Conservation (phyloP, 1,284 basidiomycete genomes). For the Trichosporon ovoides region DNA sequence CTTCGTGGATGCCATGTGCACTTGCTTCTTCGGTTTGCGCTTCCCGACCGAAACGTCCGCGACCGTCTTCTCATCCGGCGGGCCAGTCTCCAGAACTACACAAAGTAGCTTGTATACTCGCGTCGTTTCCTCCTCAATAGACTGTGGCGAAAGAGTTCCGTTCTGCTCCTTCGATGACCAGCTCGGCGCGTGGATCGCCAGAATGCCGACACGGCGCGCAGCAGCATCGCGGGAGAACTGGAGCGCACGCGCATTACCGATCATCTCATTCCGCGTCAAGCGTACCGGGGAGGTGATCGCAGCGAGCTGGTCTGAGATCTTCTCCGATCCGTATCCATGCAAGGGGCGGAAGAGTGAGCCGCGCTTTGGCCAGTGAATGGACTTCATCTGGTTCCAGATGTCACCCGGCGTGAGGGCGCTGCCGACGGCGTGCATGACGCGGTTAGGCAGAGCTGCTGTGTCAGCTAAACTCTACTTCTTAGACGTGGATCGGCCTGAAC, state of each 20-base stretch:
- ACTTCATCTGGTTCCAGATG: slow-evolving; percentile 15
- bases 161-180: slow-evolving; percentile 23
- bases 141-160: slow-evolving; percentile 5
- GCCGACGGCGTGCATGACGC: slow-evolving; percentile 32
- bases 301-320: slow-evolving; percentile 18
- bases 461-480: slow-evolving; percentile 3
- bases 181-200: slow-evolving; percentile 40
- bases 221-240: slow-evolving; percentile 29
- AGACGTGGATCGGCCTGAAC: slow-evolving; percentile 8
- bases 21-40: slow-evolving; percentile 7
- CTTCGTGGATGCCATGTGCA: neutral
- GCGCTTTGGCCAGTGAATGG: slow-evolving; percentile 20
- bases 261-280: slow-evolving; percentile 44
- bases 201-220: slow-evolving; percentile 35
- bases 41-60: neutral
- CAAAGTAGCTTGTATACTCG: slow-evolving; percentile 40
- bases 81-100: slow-evolving; percentile 32
- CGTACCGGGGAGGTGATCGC: slow-evolving; percentile 39
- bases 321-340: slow-evolving; percentile 3
- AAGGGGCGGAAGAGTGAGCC: slow-evolving; percentile 16
- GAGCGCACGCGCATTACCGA: slow-evolving; percentile 32
- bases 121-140: slow-evolving; percentile 32
- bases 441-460: slow-evolving; percentile 39
- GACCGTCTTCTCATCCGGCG: slow-evolving; percentile 2
- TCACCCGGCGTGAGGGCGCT: slow-evolving; percentile 4